phyloP scores from a whole-genome alignment of 495 filamentous ascomycete genomes.

The Penicillium tannophilum region DNA sequence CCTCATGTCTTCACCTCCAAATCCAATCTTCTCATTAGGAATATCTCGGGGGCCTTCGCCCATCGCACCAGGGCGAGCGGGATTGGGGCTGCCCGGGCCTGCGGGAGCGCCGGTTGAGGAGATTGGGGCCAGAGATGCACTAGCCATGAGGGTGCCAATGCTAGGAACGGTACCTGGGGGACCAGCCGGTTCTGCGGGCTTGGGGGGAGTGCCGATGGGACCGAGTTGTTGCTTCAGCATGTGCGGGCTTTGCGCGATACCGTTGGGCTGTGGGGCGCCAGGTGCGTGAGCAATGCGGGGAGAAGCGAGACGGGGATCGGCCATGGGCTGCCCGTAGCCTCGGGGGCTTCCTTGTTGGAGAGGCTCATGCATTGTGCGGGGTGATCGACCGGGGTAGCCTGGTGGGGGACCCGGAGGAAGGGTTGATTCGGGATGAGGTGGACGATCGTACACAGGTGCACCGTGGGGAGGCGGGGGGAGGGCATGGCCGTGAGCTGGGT shows the following conservation, averaged over 20 bases:
- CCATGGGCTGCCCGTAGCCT: conserved; percentile 25
- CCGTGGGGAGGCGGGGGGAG: conserved; percentile 33
- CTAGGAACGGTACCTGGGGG: conserved; percentile 50
- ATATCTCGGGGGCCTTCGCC: conserved; percentile 61
- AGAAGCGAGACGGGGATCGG: conserved; percentile 41
- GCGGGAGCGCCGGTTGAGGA: conserved; percentile 32
- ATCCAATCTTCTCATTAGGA: conserved; percentile 63
- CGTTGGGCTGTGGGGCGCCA: conserved; percentile 32
- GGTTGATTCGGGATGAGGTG: conserved; percentile 33
- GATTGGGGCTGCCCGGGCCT: conserved; percentile 16
- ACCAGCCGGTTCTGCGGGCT: conserved; percentile 24
- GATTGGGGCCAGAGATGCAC: conserved; percentile 43
- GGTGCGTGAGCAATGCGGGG: conserved; percentile 38
- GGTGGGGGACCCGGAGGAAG: conserved; percentile 30
- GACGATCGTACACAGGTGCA: conserved; percentile 36
- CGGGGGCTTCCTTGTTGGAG: conserved; percentile 37
- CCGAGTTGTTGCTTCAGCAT: conserved; percentile 33
- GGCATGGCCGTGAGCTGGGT: conserved; percentile 20
- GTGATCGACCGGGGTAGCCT: conserved; percentile 37
- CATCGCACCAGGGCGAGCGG: conserved; percentile 19
- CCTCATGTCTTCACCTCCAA: conserved; percentile 63
- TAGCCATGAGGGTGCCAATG: conserved; percentile 55
- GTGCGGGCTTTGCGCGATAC: conserved; percentile 31
- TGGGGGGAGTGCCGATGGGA: conserved; percentile 26
- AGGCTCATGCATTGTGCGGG: conserved; percentile 33